Evolutionary conservation across 371 early-diverging fungal genomes (phyloP).

Genomic region (Nematocida displodere): DNA sequence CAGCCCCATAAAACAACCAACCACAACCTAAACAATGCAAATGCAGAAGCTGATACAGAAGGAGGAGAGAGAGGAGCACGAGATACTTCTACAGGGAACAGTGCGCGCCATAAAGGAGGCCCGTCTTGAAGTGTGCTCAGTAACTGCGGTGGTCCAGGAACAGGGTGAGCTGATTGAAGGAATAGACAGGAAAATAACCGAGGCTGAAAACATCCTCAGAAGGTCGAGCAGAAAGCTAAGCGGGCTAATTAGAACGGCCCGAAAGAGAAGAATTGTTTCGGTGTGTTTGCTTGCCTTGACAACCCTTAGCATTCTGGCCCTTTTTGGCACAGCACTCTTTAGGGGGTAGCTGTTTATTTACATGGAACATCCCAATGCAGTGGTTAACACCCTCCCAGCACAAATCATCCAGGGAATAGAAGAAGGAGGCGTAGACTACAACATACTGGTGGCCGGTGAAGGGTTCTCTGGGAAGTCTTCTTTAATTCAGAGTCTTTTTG

Average conservation of each 20-base stretch:
- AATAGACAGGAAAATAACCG: conserved; percentile 30
- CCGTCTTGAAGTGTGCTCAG: conserved; percentile 2
- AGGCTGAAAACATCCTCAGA: conserved; percentile 36
- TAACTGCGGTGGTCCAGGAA: conserved; percentile 14
- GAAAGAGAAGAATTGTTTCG: conserved; percentile 20
- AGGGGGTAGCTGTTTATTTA: conserved; percentile 14
- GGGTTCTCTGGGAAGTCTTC: conserved; percentile 62
- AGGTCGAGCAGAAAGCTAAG: conserved; percentile 31
- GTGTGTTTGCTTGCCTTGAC: conserved; percentile 41
- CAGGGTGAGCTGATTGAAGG: conserved; percentile 37
- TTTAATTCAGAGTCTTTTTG: conserved; percentile 75
- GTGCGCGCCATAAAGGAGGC: conserved; percentile 21
- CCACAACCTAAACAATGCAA: conserved; percentile 47
- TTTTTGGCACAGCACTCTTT: background rate
- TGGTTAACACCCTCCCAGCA: conserved; percentile 24
- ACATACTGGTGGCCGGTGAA: conserved; percentile 88
- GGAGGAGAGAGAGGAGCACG: conserved; percentile 32
- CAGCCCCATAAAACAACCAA: too few species aligned
- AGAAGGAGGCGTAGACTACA: conserved; percentile 80
- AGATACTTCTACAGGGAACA: conserved; percentile 37
- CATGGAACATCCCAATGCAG: conserved; percentile 33
- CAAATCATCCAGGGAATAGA: conserved; percentile 35
- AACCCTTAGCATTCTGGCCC: background rate
- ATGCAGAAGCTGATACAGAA: conserved; percentile 17
- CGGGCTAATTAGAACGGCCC: conserved; percentile 6